These are phyloP conservation scores for Spiraea crenata DNA, from an alignment of 331 rosid genomes.

Conservation along the genomic window DNA sequence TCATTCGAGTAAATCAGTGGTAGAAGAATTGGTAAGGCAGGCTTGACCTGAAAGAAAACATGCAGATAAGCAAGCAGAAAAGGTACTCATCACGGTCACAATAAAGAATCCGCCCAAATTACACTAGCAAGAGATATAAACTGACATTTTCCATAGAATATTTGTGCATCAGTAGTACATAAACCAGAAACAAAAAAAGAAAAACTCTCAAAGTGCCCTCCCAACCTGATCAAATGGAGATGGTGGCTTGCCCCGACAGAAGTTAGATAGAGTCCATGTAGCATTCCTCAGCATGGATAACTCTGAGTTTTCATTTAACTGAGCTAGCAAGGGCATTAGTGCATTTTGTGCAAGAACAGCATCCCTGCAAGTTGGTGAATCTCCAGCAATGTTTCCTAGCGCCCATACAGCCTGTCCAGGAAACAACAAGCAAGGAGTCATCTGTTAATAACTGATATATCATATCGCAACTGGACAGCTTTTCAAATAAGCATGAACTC, in stretches of 20 bases:
- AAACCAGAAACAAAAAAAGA: not conserved
- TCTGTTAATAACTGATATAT: not conserved
- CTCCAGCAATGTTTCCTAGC: slow-evolving; percentile 69
- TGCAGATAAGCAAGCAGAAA: not conserved
- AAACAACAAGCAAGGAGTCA: slow-evolving; percentile 7
- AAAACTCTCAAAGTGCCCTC: not conserved
- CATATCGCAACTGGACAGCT: not conserved
- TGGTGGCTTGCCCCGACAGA: slow-evolving; percentile 63
- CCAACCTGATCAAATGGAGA: slow-evolving; percentile 55
- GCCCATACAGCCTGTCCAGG: slow-evolving; percentile 69
- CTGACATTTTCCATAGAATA: not conserved
- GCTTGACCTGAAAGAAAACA: slow-evolving; percentile 51
- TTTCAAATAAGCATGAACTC: not conserved
- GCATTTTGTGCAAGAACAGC: slow-evolving; percentile 56
- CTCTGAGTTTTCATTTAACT: slow-evolving; percentile 55
- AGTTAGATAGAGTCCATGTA: slow-evolving; percentile 64
- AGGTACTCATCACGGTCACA: not conserved
- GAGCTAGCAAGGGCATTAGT: slow-evolving; percentile 47
- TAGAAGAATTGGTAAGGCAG: slow-evolving; percentile 53
- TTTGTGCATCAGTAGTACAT: not conserved
- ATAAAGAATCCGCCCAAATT: not conserved
- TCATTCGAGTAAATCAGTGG: slow-evolving; percentile 51
- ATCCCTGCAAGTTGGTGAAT: slow-evolving; percentile 59
- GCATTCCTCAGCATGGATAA: slow-evolving; percentile 60
- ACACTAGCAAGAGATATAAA: not conserved